A percentile compares a stretch with the other conserved stretches of the same genome.
Evolutionary conservation across 2,329 filamentous ascomycete genomes (phyloP).

Genomic region (Paramyrothecium roridum): DNA sequence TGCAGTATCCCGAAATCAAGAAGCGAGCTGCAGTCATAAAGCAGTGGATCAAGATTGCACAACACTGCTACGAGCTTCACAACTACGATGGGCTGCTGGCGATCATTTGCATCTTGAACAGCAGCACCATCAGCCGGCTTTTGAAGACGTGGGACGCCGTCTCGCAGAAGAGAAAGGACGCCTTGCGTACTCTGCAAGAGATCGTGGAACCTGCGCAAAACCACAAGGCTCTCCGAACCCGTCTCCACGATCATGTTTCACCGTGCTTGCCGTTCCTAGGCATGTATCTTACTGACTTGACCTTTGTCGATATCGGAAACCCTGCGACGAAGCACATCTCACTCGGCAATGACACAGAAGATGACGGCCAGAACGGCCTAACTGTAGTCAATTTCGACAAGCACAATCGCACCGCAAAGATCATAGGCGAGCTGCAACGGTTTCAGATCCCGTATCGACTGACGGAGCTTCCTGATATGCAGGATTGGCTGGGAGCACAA

Average conservation of each 20-base stretch:
- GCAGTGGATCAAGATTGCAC: constrained; percentile 95
- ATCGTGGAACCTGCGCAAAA: constrained; percentile 90
- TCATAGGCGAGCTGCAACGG: constrained; percentile 91
- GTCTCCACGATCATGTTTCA: constrained; percentile 80
- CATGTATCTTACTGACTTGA: constrained; percentile 93
- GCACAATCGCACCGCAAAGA: constrained; percentile 88
- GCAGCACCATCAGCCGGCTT: constrained; percentile 83
- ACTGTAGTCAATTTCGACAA: constrained; percentile 98
- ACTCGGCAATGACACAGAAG: constrained; percentile 42
- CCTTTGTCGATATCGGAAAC: constrained; percentile 94
- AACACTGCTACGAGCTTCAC: constrained; percentile 81
- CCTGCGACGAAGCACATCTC: constrained; percentile 74
- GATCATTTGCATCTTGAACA: constrained; percentile 91
- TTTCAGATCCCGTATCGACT: constrained; percentile 94
- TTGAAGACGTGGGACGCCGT: constrained; percentile 91
- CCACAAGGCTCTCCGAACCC: constrained; percentile 79
- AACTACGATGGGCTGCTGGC: constrained; percentile 98
- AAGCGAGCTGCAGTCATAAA: constrained; percentile 89
- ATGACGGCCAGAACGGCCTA: constrained; percentile 64
- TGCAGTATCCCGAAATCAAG: constrained; percentile 86
- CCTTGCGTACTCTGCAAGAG: constrained; percentile 74
- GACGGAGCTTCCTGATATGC: constrained; percentile 78
- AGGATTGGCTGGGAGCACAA: constrained; percentile 87
- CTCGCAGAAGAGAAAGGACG: constrained; percentile 76
- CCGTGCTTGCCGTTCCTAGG: constrained; percentile 94